Evolutionary conservation across 202 grass and related monocot species (phyloP).

Genomic region (Schoenoplectus triqueter): DNA sequence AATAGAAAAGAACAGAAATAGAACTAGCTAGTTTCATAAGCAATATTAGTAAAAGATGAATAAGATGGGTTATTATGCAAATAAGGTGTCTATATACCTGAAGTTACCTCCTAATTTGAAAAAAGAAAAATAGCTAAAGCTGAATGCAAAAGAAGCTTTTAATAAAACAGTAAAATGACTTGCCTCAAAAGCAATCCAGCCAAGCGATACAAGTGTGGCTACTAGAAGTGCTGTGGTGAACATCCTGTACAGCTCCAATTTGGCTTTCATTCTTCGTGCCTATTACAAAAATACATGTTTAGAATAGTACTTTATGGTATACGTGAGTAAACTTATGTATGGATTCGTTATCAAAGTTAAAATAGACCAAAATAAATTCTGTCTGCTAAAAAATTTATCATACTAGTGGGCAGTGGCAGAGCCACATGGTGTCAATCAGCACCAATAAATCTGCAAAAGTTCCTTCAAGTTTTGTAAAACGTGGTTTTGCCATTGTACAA

Average conservation of each 20-base stretch:
- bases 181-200: constrained; percentile 83
- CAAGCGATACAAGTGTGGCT: constrained; percentile 59
- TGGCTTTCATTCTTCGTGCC: constrained; percentile 62
- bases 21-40: background rate
- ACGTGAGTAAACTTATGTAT: background rate
- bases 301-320: background rate
- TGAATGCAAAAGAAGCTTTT: background rate
- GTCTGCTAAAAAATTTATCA: background rate
- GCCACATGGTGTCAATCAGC: background rate
- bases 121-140: too few relatives aligned
- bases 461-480: background rate
- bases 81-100: background rate
- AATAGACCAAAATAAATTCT: background rate
- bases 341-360: background rate
- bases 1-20: constrained; percentile 22
- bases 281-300: background rate
- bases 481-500: background rate
- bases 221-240: constrained; percentile 63
- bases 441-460: background rate
- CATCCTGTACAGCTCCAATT: constrained; percentile 74
- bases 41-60: background rate
- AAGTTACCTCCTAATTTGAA: background rate
- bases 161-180: constrained; percentile 6
- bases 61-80: background rate
- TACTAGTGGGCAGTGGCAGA: background rate